Base-by-base conservation (phyloP, 495 filamentous ascomycete species). In the Xylaria longipes region DNA sequence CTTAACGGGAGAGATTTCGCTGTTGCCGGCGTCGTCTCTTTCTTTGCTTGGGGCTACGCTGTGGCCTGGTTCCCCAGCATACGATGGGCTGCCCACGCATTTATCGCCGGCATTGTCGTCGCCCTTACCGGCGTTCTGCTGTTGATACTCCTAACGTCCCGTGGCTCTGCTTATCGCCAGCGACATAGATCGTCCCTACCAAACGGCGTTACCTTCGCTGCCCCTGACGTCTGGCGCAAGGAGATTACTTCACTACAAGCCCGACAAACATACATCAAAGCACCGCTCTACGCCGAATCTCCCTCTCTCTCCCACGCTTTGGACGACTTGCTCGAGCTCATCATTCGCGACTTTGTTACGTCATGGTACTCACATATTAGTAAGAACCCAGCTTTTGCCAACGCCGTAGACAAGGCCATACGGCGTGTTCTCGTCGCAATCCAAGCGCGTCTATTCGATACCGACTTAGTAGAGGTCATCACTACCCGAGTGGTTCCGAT, bases 281-380 rank as follows among this genome's bases (percentile, higher is more conserved):
- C 81, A 68, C 89, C 92, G 17, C 86, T 98, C 57, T 97, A 93
- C 75, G 89, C 92, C 68, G 86, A 91, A 63, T 97, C 93, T 2
- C 90, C 91, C 69, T 85, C 91, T 60, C 89, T 98, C 27, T 97
- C 94, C 7, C 90, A 90, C 74, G 90, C 89, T 31, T 82, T 98
- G 69, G 94, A 98, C 80, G 89, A 91, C 63, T 80, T 98, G 33
- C 85, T 99, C 43, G 88, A 91, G 31, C 84, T 92, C 45, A 87
- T 97, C 65, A 84, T 93, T 58, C 88, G 94, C 54, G 94, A 98
- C 78, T 97, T 97, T 78, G 87, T 99, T 46, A 87, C 86, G 43
- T 91, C 91, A 14, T 99, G 96, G 96, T 98, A 98, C 79, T 85
- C 85, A 12, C 88, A 89, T 73, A 97, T 99, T 79, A 97, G 92